Evolutionary conservation across 768 basidiomycete genomes (phyloP).

Genomic region (Tephrocybe sp.): DNA sequence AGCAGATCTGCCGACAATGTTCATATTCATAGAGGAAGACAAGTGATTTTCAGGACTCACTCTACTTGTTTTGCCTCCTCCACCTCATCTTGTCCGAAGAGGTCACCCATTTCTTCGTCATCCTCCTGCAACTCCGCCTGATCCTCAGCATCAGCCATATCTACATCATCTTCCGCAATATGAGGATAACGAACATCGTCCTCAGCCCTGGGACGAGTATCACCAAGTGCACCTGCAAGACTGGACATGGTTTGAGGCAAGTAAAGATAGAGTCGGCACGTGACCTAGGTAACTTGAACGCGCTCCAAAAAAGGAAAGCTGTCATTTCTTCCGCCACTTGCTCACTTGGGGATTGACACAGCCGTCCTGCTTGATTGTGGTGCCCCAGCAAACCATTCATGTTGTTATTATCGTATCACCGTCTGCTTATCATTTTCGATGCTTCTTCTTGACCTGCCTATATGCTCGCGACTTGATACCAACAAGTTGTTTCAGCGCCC

Average conservation of each 20-base stretch:
- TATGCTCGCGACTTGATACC: conserved; percentile 10
- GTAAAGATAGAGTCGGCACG: background rate
- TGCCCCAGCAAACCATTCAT: conserved; percentile 6
- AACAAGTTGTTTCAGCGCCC: conserved; percentile 19
- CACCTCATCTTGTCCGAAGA: conserved; percentile 73
- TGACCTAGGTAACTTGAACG: conserved; percentile 1
- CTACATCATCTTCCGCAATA: conserved; percentile 33
- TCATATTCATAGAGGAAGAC: background rate
- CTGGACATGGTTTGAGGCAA: conserved; percentile 47
- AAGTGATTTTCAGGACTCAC: conserved; percentile 31
- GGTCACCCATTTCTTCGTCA: conserved; percentile 62
- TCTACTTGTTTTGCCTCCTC: conserved; percentile 49
- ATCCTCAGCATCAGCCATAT: conserved; percentile 37
- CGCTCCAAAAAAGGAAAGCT: conserved; percentile 5
- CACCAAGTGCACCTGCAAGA: conserved; percentile 56
- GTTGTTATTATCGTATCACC: conserved; percentile 5
- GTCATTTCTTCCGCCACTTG: background rate
- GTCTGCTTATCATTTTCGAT: conserved; percentile 17
- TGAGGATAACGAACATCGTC: conserved; percentile 9
- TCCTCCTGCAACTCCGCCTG: conserved; percentile 29
- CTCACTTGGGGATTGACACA: conserved; percentile 7
- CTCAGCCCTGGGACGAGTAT: conserved; percentile 18
- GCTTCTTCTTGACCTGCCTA: conserved; percentile 1
- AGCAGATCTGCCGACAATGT: conserved; percentile 23
- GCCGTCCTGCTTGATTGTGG: conserved; percentile 7